Evolutionary conservation across 2,329 filamentous ascomycete species (phyloP).

Genomic region (Paraphaeosphaeria sporulosa): DNA sequence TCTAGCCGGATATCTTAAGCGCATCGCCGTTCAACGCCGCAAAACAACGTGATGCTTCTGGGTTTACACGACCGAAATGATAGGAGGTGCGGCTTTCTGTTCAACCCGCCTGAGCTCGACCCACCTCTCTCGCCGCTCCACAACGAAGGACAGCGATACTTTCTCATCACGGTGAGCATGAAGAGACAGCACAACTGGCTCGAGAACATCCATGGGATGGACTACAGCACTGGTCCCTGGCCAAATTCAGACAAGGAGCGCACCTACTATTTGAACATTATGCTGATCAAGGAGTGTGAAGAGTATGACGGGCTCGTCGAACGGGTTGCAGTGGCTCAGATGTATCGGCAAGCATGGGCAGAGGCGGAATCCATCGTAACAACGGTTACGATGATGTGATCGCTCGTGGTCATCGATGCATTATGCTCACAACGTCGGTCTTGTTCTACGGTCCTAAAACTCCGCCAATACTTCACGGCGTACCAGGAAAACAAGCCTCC

Average conservation of each 20-base stretch:
- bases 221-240: background rate
- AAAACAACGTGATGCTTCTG: background rate
- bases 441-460: conserved; percentile 2
- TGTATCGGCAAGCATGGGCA: background rate
- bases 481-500: conserved; percentile 10
- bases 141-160: background rate
- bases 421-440: background rate
- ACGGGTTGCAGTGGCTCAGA: background rate
- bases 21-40: background rate
- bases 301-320: background rate
- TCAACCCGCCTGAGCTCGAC: background rate
- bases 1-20: background rate
- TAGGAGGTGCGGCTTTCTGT: background rate
- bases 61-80: background rate
- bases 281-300: background rate
- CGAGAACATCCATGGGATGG: background rate
- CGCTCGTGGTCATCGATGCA: background rate
- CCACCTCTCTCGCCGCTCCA: background rate
- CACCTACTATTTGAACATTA: background rate
- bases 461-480: background rate
- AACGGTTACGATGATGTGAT: background rate
- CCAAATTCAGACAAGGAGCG: no score
- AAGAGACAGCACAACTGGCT: background rate
- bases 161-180: background rate
- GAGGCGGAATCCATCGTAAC: background rate